Evolutionary conservation across 352 stramenopile species (phyloP).

Genomic region (Globisporangium parvum): DNA sequence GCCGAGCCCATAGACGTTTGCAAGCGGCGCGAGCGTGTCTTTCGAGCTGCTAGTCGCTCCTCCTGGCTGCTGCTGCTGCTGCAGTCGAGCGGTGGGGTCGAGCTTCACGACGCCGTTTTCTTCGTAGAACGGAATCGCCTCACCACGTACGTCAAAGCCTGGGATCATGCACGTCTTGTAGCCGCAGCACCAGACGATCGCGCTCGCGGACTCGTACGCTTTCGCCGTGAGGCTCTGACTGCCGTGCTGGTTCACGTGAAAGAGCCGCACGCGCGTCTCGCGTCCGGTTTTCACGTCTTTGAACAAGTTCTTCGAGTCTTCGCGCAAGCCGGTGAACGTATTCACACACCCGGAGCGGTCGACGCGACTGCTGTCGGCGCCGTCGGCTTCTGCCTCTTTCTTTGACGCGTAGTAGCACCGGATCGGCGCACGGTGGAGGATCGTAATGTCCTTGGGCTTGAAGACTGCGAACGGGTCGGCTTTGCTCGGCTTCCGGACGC

Average conservation of each 20-base stretch:
- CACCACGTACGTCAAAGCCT: conserved; percentile 38
- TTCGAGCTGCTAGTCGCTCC: not conserved
- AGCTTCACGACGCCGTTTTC: conserved; percentile 67
- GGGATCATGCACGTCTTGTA: conserved; percentile 67
- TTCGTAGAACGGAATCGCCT: conserved; percentile 34
- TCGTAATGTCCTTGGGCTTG: conserved; percentile 69
- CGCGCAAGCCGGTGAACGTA: conserved; percentile 79
- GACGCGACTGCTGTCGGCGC: conserved; percentile 40
- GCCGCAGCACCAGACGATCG: conserved; percentile 79
- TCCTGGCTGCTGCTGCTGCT: conserved; percentile 10
- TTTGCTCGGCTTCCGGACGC: conserved; percentile 14
- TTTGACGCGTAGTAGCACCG: conserved; percentile 73
- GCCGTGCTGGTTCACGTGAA: conserved; percentile 59
- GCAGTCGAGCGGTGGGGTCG: conserved; percentile 44
- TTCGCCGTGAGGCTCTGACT: conserved; percentile 50
- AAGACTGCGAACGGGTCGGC: conserved; percentile 23
- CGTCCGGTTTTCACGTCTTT: conserved; percentile 49
- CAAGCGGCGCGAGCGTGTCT: not conserved
- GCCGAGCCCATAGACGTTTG: conserved; percentile 56
- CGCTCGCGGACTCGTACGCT: conserved; percentile 55
- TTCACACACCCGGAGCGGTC: conserved; percentile 74
- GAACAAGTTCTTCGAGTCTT: conserved; percentile 79
- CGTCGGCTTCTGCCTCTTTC: conserved; percentile 74
- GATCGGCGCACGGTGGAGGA: conserved; percentile 72
- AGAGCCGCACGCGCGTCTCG: conserved; percentile 63